Evolutionary conservation across 108 stramenopile species (phyloP), one percentile per base, ranked within the genome.

Genomic region (Skeletonema menzelii): DNA sequence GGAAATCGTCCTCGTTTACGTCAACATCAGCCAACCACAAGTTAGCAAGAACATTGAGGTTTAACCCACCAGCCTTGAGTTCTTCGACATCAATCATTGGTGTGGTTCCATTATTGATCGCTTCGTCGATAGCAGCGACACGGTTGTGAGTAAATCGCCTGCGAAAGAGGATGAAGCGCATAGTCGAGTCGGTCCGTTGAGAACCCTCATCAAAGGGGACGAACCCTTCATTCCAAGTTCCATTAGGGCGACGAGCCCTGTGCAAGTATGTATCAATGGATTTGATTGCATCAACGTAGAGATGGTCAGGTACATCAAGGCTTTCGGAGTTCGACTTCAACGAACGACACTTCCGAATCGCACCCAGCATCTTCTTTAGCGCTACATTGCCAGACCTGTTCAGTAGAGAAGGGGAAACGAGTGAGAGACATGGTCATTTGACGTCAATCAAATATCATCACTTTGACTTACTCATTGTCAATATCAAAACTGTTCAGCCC

Each of bases 401-500:
- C 27, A 8, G 55, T 14, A 0, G 0, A 26, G 19, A 4, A 27
- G 4, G n/a, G 58, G 14, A 19, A 34, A 15, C 2, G 32, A 4
- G 22, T 59, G 58, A 34, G 58, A 35, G 8, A 35, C 34, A 8
- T 35, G 34, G 34, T 35, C 34, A 35, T 35, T 8, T 35, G 34
- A 8, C 8, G 8, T 30, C 30, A 30, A n/a, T n/a, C 28, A 35
- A 35, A 0, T 0, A 8, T 35, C 6, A 35, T 8, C 7, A 1
- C 1, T 0, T 35, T 6, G 10, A 46, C 58, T 59, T 63, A 56
- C 32, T 69, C 44, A 15, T 49, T 31, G 34, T 76, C 71, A 12
- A 67, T 19, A 14, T 67, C 67, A n/a, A 67, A 58, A 46, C 4
- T 57, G 5, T 56, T 56, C 4, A 67, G 56, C 6, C 67, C 67